Conservation (phyloP, 2,329 filamentous ascomycete genomes). For the Ceratocystis ficicola region DNA sequence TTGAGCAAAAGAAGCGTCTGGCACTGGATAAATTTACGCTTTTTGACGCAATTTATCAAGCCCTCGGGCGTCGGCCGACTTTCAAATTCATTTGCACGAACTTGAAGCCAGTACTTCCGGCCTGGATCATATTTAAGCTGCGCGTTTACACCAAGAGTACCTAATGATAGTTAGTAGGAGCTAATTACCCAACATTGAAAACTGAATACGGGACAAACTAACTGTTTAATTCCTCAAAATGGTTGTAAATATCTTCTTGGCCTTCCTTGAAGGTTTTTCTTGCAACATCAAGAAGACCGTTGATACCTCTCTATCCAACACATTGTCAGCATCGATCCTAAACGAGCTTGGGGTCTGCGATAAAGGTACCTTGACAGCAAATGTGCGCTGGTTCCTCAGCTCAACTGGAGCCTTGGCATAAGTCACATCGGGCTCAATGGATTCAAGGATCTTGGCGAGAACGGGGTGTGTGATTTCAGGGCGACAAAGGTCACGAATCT, state of each 20-base stretch:
- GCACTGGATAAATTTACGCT: slow-evolving; percentile 69
- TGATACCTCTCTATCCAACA: slow-evolving; percentile 53
- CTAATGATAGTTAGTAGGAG: slow-evolving; percentile 29
- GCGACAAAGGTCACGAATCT: slow-evolving; percentile 58
- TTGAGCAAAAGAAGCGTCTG: slow-evolving; percentile 78
- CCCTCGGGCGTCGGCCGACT: slow-evolving; percentile 47
- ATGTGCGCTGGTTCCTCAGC: slow-evolving; percentile 76
- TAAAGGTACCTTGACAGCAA: slow-evolving; percentile 59
- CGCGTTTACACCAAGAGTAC: slow-evolving; percentile 45
- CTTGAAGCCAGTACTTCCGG: slow-evolving; percentile 66
- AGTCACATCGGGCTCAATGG: slow-evolving; percentile 69
- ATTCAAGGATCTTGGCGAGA: slow-evolving; percentile 50
- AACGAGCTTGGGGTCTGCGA: neutral
- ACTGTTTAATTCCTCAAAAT: slow-evolving; percentile 58
- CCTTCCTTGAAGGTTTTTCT: slow-evolving; percentile 83
- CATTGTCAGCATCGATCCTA: neutral
- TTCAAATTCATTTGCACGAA: slow-evolving; percentile 52
- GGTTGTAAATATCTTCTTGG: slow-evolving; percentile 61
- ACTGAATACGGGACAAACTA: too few relatives aligned
- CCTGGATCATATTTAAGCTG: slow-evolving; percentile 64
- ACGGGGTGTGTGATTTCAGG: slow-evolving; percentile 50
- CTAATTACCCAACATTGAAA: neutral
- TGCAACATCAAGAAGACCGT: slow-evolving; percentile 76
- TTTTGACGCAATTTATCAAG: slow-evolving; percentile 65
- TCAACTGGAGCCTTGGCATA: slow-evolving; percentile 73